Evolutionary conservation across 352 stramenopile species (phyloP).

Genomic region (Paralagenidium karlingii): DNA sequence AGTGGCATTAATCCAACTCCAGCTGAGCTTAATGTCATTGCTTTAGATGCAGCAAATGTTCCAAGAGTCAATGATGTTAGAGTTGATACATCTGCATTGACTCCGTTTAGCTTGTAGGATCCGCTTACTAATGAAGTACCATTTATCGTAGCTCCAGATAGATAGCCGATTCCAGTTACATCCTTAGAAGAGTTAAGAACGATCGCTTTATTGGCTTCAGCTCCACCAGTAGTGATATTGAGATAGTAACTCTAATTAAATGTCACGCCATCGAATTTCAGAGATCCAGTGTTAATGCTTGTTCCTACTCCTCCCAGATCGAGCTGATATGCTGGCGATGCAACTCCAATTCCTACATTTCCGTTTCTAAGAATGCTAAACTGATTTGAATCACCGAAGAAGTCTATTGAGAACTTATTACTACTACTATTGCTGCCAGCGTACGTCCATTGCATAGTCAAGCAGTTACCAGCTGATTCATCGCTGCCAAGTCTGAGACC

Average conservation of each 20-base stretch:
- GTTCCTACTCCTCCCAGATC: no score
- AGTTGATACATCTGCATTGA: slow-evolving; percentile 4
- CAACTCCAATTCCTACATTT: no score
- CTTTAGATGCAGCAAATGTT: slow-evolving; percentile 4
- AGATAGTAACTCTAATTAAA: slow-evolving; percentile 3
- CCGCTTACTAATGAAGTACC: slow-evolving; percentile 2
- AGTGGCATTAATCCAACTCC: slow-evolving; percentile 6
- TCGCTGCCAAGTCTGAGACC: no score
- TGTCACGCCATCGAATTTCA: no score
- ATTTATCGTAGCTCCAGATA: slow-evolving; percentile 1
- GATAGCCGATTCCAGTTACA: slow-evolving; percentile 2
- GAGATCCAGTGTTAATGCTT: no score
- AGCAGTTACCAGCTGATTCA: no score
- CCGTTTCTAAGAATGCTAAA: no score
- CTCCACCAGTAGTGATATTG: slow-evolving; percentile 1
- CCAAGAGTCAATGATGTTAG: slow-evolving; percentile 2
- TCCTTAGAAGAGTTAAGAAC: slow-evolving; percentile 1
- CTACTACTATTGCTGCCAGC: no score
- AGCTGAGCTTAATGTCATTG: slow-evolving; percentile 5
- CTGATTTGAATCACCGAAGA: no score
- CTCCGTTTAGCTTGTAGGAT: slow-evolving; percentile 3
- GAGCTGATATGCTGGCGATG: no score
- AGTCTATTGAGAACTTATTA: no score
- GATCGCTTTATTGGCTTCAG: background rate
- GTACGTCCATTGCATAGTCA: no score